Base-by-base conservation (phyloP, 495 filamentous ascomycete species). In the Pseudoneurospora amorphoporcata region DNA sequence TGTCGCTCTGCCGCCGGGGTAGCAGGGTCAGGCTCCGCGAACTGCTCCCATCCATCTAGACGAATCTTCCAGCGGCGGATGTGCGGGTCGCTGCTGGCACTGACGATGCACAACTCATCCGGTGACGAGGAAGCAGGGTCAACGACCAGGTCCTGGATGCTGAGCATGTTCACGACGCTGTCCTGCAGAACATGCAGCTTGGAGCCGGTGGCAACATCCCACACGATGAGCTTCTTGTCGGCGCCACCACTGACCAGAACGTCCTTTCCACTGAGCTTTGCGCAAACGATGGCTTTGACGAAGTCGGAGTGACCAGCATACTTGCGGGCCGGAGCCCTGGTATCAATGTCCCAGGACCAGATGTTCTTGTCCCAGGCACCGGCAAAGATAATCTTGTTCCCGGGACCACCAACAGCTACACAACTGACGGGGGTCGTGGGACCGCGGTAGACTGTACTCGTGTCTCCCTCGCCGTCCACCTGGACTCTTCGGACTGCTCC, bases 321-420 rank as follows among this genome's bases (percentile, higher is more conserved):
- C 70, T 84, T 88, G 61, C 81, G 83, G 12, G 81, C 82, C 0
- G 82, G 84, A 14, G 84, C 76, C 35, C 84, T 83, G 3, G 88
- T 89, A 23, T 82, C 76, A 42, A 89, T 83, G 74, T 91, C 85
- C 92, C 92, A 97, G 40, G 92, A 91, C 89, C 90, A 97, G 53
- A 98, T 87, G 32, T 86, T 84, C 80, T 96, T 97, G 83, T 99
- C 94, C 95, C 95, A 99, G 73, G 90, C 92, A 35, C 94, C 94
- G 38, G 92, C 92, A 80, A 94, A 98, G 68, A 98, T 74, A 2
- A 86, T 88, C 3, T 72, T 82, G 47, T 83, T 84, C 69, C 83
- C 82, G 12, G 77, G 72, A 1, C 88, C 84, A 39, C 90, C 90
- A 39, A 97, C 83, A 38, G 90, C 90, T 68, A 98, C 79, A 74